A percentile compares a stretch with the other conserved stretches of the same genome.
These are phyloP conservation scores for Boletus chippewaensis DNA, from an alignment of 1,284 basidiomycete species.

Conservation along the genomic window DNA sequence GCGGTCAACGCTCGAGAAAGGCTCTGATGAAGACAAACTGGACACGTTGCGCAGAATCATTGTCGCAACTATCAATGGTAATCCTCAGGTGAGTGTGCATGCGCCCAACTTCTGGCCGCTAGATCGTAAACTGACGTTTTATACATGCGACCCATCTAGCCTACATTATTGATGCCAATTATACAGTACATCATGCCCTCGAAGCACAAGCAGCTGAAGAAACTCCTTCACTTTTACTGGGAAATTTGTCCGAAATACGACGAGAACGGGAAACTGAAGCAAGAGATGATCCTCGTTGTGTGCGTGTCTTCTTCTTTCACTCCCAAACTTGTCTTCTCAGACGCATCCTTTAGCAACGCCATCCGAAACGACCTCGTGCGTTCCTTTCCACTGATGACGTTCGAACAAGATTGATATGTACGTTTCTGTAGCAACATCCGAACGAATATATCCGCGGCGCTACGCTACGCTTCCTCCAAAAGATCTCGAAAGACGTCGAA, in stretches of 20 bases:
- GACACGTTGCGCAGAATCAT: conserved; percentile 97
- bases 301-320: conserved; percentile 39
- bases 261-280: conserved; percentile 95
- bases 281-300: conserved; percentile 99
- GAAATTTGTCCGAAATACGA: conserved; percentile 99
- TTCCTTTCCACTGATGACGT: conserved; percentile 9
- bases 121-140: conserved; percentile 5
- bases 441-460: conserved; percentile 99
- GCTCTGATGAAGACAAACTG: conserved; percentile 95
- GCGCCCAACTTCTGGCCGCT: not conserved
- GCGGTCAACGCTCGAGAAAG: conserved; percentile 85
- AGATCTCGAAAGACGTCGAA: conserved; percentile 89
- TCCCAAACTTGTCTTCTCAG: not conserved
- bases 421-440: conserved; percentile 78
- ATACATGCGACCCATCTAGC: conserved; percentile 40
- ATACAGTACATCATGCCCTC: conserved; percentile 91
- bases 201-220: conserved; percentile 96
- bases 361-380: conserved; percentile 93
- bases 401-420: not conserved
- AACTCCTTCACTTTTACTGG: conserved; percentile 98
- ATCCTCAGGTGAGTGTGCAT: conserved; percentile 55
- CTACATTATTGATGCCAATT: conserved; percentile 92
- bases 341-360: conserved; percentile 64
- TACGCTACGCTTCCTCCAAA: conserved; percentile 94
- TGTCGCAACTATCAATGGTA: conserved; percentile 92